Evolutionary conservation across 2,329 filamentous ascomycete species (phyloP).

Genomic region (Xylariaceae sp.): DNA sequence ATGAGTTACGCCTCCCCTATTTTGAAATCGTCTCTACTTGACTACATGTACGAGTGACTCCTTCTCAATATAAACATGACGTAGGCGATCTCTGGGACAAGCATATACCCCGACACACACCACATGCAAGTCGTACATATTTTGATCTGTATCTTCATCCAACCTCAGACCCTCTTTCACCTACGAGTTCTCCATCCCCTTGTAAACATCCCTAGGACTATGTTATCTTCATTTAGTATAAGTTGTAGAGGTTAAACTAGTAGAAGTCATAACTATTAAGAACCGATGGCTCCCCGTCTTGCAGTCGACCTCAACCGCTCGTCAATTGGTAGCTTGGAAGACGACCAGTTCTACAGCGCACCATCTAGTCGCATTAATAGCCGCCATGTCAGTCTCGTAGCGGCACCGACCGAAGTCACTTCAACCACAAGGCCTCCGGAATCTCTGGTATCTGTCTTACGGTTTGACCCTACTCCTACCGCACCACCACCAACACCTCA

Average conservation of each 20-base stretch:
- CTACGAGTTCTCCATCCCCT: neutral
- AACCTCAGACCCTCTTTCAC: neutral
- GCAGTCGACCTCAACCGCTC: slow-evolving; percentile 8
- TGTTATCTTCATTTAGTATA: slow-evolving; percentile 5
- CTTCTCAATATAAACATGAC: too few species aligned
- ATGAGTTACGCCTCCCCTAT: too few species aligned
- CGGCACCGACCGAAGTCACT: slow-evolving; percentile 11
- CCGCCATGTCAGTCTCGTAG: slow-evolving; percentile 24
- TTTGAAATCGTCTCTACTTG: too few species aligned
- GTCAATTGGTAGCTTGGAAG: slow-evolving; percentile 21
- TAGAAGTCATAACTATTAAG: slow-evolving; percentile 3
- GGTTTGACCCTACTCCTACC: neutral
- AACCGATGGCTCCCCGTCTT: slow-evolving; percentile 11
- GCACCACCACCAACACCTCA: slow-evolving; percentile 2
- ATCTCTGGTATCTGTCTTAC: slow-evolving; percentile 14
- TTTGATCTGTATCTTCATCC: too few species aligned
- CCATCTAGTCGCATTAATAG: slow-evolving; percentile 27
- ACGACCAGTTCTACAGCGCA: slow-evolving; percentile 34
- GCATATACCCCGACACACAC: too few species aligned
- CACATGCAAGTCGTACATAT: too few species aligned
- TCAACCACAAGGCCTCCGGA: slow-evolving; percentile 11
- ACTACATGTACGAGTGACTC: too few species aligned
- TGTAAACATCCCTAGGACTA: slow-evolving; percentile 15
- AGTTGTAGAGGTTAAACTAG: neutral
- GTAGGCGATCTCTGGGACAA: too few species aligned